Evolutionary conservation across 768 basidiomycete species (phyloP).

Genomic region (Mycena chlorophos): DNA sequence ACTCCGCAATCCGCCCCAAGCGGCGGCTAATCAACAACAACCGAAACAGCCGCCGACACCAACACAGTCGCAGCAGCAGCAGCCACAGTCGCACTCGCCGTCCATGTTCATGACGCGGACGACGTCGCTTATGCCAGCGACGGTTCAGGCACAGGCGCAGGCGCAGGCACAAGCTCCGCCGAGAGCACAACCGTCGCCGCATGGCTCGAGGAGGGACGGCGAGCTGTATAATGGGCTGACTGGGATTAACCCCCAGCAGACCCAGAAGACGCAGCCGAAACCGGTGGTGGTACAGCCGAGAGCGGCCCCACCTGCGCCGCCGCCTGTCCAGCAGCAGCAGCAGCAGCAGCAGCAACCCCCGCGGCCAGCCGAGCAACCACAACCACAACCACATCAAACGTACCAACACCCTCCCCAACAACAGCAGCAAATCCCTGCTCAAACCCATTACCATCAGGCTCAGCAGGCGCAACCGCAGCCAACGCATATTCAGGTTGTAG

Average conservation of each 20-base stretch:
- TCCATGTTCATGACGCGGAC: not conserved
- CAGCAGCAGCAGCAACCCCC: slow-evolving; percentile 1
- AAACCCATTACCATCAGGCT: slow-evolving; percentile 10
- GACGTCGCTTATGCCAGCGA: not conserved
- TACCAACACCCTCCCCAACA: slow-evolving; percentile 7
- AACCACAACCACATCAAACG: slow-evolving; percentile 2
- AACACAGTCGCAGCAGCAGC: slow-evolving; percentile 13
- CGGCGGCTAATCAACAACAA: slow-evolving; percentile 26
- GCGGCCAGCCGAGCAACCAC: not conserved
- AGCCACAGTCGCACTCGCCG: slow-evolving; percentile 21
- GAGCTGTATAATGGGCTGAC: not conserved
- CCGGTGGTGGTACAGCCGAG: slow-evolving; percentile 8
- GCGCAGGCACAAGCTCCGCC: slow-evolving; percentile 1
- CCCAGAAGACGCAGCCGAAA: slow-evolving; percentile 3
- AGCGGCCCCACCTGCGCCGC: slow-evolving; percentile 5
- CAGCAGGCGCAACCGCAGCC: slow-evolving; percentile 12
- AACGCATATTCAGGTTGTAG: slow-evolving; percentile 17
- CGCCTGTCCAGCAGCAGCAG: not conserved
- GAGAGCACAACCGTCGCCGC: slow-evolving; percentile 7
- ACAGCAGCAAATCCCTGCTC: slow-evolving; percentile 20
- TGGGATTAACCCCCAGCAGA: not conserved
- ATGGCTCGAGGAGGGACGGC: not conserved
- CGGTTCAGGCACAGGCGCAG: not conserved
- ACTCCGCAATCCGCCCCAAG: not conserved
- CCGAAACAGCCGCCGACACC: slow-evolving; percentile 17